Percentiles rank a stretch among this genome's conserved stretches.
Conservation (phyloP, 345 rosid genomes). For the Eucalyptus globulus region DNA sequence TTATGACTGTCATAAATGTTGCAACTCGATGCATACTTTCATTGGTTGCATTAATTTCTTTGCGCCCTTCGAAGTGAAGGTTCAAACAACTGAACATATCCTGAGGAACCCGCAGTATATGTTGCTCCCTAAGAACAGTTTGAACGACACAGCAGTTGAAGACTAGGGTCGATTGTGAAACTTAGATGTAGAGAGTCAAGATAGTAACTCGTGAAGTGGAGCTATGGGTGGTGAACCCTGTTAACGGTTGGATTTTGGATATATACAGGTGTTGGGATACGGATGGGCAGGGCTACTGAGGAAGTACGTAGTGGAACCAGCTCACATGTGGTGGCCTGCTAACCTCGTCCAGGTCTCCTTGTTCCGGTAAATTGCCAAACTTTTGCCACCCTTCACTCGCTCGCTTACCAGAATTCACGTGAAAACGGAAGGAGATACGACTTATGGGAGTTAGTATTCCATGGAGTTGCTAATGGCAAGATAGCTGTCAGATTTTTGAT, state of each 20-base stretch:
- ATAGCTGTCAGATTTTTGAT: not conserved
- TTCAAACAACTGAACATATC: not conserved
- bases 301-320: slow-evolving; percentile 91
- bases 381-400: not conserved
- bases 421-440: not conserved
- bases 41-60: not conserved
- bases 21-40: not conserved
- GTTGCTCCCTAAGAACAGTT: not conserved
- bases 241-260: not conserved
- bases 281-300: slow-evolving; percentile 94
- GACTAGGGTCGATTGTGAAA: not conserved
- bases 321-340: slow-evolving; percentile 96
- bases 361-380: slow-evolving; percentile 32
- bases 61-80: not conserved
- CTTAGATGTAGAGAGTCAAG: not conserved
- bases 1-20: not conserved
- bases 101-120: not conserved
- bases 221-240: not conserved
- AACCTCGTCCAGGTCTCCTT: slow-evolving; percentile 85
- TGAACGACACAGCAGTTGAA: not conserved
- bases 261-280: slow-evolving; percentile 64
- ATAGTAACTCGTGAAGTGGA: not conserved
- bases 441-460: not conserved
- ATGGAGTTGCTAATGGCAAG: not conserved
- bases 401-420: not conserved